These are phyloP conservation scores for Neurospora sp. DNA, from an alignment of 495 filamentous ascomycete genomes.

Conservation along the genomic window DNA sequence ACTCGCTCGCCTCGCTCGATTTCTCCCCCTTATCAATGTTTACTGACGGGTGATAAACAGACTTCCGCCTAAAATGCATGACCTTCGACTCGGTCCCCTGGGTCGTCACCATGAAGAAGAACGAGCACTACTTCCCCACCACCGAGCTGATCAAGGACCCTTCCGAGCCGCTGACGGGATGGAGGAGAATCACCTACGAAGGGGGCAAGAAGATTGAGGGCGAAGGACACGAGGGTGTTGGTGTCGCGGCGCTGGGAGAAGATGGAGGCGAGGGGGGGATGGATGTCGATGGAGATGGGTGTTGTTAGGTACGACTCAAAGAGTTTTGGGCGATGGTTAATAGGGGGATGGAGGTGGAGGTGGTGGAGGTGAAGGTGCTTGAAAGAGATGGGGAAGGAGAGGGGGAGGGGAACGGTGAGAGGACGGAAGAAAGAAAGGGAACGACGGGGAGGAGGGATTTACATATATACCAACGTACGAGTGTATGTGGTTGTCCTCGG, in stretches of 20 bases:
- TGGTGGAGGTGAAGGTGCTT: too few relatives aligned
- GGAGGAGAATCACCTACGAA: conserved; percentile 64
- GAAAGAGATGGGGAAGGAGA: too few relatives aligned
- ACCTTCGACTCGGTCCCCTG: conserved; percentile 97
- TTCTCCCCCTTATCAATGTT: too few relatives aligned
- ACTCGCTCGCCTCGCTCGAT: not conserved
- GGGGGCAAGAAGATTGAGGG: conserved; percentile 42
- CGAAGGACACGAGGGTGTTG: conserved; percentile 34
- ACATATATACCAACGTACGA: too few relatives aligned
- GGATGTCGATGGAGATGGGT: conserved; percentile 14
- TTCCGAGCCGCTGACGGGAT: conserved; percentile 45
- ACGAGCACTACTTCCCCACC: conserved; percentile 96
- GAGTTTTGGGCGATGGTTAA: not conserved
- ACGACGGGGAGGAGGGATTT: too few relatives aligned
- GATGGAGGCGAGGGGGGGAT: conserved; percentile 13
- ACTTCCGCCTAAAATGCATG: conserved; percentile 87
- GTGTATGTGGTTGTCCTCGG: too few relatives aligned
- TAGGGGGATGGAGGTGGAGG: not conserved
- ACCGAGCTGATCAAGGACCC: conserved; percentile 76
- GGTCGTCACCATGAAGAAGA: conserved; percentile 99
- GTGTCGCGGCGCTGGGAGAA: conserved; percentile 15
- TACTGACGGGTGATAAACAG: conserved; percentile 17
- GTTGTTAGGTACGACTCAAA: not conserved
- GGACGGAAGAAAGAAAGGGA: too few relatives aligned
- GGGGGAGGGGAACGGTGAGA: too few relatives aligned